Evolutionary conservation across 2,329 filamentous ascomycete species (phyloP).

Genomic region (Apiospora koreana): DNA sequence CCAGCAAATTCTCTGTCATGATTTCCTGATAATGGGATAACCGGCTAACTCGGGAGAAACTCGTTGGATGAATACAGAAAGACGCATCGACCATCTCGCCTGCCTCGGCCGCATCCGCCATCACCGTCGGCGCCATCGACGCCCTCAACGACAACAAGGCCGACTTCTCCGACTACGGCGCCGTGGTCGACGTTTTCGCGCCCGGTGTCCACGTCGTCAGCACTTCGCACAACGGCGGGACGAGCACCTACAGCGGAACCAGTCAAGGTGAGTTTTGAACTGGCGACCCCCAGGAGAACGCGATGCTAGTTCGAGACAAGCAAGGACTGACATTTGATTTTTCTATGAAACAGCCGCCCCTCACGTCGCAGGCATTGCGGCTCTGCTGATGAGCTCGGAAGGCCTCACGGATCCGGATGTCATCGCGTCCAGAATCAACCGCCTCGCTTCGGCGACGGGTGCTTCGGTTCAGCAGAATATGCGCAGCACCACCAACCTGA

Average conservation of each 20-base stretch:
- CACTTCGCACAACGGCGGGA: neutral
- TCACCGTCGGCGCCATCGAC: constrained; percentile 24
- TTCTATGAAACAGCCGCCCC: neutral
- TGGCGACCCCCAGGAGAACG: too few relatives aligned
- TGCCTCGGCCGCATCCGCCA: constrained; percentile 19
- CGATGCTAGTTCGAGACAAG: too few relatives aligned
- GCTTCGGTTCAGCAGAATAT: neutral
- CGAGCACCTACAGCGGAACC: neutral
- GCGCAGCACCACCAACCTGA: neutral
- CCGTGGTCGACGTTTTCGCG: constrained; percentile 20
- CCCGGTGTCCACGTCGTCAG: constrained; percentile 18
- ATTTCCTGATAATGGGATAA: neutral
- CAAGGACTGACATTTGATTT: neutral
- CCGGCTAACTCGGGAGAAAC: neutral
- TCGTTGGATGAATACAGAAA: neutral
- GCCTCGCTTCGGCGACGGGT: neutral
- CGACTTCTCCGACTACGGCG: constrained; percentile 23
- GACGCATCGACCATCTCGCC: constrained; percentile 16
- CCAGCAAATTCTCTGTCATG: too few relatives aligned
- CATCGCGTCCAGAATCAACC: neutral
- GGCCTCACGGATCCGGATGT: neutral
- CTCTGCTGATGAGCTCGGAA: constrained; percentile 11
- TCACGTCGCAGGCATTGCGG: constrained; percentile 14
- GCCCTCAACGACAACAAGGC: constrained; percentile 13
- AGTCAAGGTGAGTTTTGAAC: constrained; percentile 3